Conservation (phyloP, 495 filamentous ascomycete species). For the Staphylotrichum longicolle region DNA sequence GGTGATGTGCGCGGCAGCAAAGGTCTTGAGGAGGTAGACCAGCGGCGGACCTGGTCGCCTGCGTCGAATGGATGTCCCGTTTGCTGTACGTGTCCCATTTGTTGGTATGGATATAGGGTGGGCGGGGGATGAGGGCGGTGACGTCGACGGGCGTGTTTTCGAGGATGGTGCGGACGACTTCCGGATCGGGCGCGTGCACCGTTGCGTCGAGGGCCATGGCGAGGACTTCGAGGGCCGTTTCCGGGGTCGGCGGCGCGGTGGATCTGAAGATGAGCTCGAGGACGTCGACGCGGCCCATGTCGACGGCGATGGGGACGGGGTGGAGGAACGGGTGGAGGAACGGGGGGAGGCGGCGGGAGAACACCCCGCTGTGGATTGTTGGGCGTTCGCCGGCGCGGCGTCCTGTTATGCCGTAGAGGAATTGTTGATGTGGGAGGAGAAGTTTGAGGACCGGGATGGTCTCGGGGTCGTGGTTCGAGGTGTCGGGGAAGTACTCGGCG, state of each 20-base stretch:
- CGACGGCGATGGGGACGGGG: background rate
- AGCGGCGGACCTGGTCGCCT: background rate
- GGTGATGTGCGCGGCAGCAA: background rate
- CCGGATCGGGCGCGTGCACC: background rate
- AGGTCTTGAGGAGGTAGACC: constrained; percentile 9
- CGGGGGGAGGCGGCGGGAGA: no score
- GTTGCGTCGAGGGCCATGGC: constrained; percentile 2
- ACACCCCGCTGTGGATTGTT: no score
- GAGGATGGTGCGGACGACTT: background rate
- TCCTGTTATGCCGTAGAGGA: background rate
- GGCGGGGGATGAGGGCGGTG: background rate
- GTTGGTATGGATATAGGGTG: no score
- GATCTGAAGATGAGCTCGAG: background rate
- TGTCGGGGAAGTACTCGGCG: background rate
- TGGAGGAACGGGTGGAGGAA: background rate
- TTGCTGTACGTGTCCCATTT: no score
- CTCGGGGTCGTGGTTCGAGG: background rate
- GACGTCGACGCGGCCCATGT: background rate
- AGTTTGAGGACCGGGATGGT: background rate
- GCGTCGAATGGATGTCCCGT: no score
- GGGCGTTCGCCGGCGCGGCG: background rate
- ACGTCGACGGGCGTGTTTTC: background rate
- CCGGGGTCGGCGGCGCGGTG: background rate
- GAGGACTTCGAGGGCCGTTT: background rate
- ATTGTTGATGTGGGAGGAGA: background rate